These are phyloP conservation scores for Simplicillium aogashimaense DNA, from an alignment of 2,329 filamentous ascomycete genomes.

Conservation along the genomic window DNA sequence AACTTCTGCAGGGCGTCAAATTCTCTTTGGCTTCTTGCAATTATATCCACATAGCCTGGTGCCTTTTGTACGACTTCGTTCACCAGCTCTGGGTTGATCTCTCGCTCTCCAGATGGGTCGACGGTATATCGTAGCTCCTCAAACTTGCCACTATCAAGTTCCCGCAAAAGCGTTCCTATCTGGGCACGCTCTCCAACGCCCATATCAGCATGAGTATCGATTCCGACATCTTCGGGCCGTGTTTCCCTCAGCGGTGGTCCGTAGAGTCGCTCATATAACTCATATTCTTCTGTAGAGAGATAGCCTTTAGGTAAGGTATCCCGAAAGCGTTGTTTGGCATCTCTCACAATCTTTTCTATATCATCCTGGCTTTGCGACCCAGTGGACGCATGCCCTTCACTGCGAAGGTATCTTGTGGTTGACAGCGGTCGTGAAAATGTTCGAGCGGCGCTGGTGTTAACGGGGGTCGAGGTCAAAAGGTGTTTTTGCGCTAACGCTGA, in stretches of 20 bases:
- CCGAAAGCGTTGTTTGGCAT: constrained; percentile 65
- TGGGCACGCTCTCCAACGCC: constrained; percentile 13
- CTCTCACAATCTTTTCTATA: constrained; percentile 55
- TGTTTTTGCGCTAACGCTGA: too few relatives aligned
- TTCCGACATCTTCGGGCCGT: constrained; percentile 47
- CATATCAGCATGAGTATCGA: constrained; percentile 29
- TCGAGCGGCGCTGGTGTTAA: background rate
- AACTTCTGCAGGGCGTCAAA: constrained; percentile 43
- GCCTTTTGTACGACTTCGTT: constrained; percentile 12
- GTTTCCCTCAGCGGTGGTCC: constrained; percentile 61
- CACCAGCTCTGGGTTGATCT: constrained; percentile 3
- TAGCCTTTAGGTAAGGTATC: constrained; percentile 65
- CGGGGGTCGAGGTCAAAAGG: constrained; percentile 3
- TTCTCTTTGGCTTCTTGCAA: constrained; percentile 44
- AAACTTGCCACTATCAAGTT: constrained; percentile 44
- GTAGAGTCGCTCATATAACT: constrained; percentile 71
- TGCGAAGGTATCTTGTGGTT: constrained; percentile 13
- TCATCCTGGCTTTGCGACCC: constrained; percentile 16
- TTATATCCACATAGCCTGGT: constrained; percentile 32
- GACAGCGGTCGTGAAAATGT: constrained; percentile 18
- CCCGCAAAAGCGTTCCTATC: constrained; percentile 39
- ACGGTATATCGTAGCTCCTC: constrained; percentile 50
- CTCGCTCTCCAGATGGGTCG: constrained; percentile 5
- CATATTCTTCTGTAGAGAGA: constrained; percentile 60
- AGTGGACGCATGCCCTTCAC: constrained; percentile 7